phyloP scores from a whole-genome alignment of 345 rosid species.

The Psidium guajava region DNA sequence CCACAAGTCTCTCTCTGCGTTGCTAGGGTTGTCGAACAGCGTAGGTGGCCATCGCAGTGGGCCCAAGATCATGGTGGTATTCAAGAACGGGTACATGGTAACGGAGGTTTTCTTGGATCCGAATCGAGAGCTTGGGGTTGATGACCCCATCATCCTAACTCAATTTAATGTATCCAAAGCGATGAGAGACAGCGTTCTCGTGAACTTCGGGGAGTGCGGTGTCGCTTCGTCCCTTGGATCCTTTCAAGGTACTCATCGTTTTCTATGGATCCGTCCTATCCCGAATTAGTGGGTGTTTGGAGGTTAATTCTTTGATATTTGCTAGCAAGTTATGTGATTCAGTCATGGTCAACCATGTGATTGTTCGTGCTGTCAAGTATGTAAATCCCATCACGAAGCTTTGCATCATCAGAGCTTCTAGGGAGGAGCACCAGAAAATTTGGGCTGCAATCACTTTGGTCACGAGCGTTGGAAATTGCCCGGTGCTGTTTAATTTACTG shows the following conservation, averaged over 20 bases:
- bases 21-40: too few relatives aligned
- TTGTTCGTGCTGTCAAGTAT: slow-evolving; percentile 40
- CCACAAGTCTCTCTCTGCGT: too few relatives aligned
- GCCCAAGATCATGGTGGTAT: too few relatives aligned
- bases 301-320: neutral
- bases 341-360: neutral
- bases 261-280: neutral
- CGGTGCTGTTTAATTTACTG: slow-evolving; percentile 55
- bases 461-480: slow-evolving; percentile 50
- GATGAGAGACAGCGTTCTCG: too few relatives aligned
- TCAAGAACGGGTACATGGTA: too few relatives aligned
- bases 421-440: slow-evolving; percentile 61
- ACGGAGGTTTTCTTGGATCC: too few relatives aligned
- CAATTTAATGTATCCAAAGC: too few relatives aligned
- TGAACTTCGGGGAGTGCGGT: slow-evolving; percentile 38
- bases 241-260: slow-evolving; percentile 26
- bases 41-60: too few relatives aligned
- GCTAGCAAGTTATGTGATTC: neutral
- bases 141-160: too few relatives aligned
- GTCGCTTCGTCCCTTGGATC: slow-evolving; percentile 60
- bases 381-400: slow-evolving; percentile 67
- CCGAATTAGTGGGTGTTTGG: neutral
- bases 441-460: slow-evolving; percentile 75
- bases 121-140: too few relatives aligned
- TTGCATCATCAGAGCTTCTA: slow-evolving; percentile 53